These are phyloP conservation scores for Rubia yunnanensis DNA, from an alignment of 257 asterid genomes.

Conservation along the genomic window DNA sequence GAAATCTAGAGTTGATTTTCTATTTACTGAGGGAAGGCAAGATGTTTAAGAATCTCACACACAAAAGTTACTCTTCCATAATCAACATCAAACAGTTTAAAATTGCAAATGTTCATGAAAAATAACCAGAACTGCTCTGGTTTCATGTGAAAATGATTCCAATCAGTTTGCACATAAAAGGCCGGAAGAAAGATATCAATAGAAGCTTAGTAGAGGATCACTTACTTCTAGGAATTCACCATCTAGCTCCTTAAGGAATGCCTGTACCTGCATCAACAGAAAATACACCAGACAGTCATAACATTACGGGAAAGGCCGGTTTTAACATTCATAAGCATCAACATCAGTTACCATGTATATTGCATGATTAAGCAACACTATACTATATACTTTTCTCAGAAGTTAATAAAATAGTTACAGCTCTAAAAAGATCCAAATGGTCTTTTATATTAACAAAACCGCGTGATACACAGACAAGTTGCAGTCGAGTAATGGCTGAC, in stretches of 20 bases:
- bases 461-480: neutral
- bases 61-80: neutral
- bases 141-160: neutral
- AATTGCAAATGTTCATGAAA: neutral
- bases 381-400: neutral
- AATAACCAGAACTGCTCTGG: neutral
- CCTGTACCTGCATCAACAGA: constrained; percentile 53
- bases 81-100: neutral
- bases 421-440: neutral
- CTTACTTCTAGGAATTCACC: constrained; percentile 84
- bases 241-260: constrained; percentile 64
- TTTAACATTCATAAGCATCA: neutral
- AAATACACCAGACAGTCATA: neutral
- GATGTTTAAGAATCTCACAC: neutral
- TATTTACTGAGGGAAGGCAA: neutral
- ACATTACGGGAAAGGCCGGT: neutral
- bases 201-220: neutral
- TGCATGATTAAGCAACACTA: neutral
- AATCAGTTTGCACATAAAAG: too few relatives aligned
- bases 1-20: neutral
- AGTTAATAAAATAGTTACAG: neutral
- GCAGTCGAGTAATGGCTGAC: neutral
- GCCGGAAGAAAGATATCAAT: neutral
- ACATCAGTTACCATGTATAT: neutral
- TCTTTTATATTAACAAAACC: neutral